Conservation (phyloP, 345 rosid species). For the Populus davidiana region DNA sequence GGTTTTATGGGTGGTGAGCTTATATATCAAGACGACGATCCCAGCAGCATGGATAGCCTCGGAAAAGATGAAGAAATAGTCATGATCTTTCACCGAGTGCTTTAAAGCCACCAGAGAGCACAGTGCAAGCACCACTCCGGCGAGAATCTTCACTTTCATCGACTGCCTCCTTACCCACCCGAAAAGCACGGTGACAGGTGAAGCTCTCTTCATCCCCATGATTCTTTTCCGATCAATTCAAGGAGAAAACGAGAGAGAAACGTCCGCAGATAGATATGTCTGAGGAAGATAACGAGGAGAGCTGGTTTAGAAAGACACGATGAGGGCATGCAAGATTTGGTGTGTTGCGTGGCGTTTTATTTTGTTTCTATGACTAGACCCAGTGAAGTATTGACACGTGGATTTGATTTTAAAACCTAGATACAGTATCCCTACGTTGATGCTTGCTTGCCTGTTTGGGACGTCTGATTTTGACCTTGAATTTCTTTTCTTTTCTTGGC, state of each 20-base stretch:
- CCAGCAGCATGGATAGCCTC: slow-evolving; percentile 65
- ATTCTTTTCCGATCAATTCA: neutral
- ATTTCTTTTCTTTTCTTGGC: no score
- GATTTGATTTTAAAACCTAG: neutral
- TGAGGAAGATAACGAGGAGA: neutral
- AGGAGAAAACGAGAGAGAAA: neutral
- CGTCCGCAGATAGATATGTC: neutral
- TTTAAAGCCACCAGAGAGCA: slow-evolving; percentile 38
- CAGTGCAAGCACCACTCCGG: slow-evolving; percentile 28
- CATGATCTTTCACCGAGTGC: slow-evolving; percentile 28
- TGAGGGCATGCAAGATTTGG: slow-evolving; percentile 38
- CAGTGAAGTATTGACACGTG: slow-evolving; percentile 18
- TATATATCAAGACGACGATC: slow-evolving; percentile 56
- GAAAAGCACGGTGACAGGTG: slow-evolving; percentile 34
- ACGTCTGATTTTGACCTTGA: neutral
- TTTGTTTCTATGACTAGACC: slow-evolving; percentile 5
- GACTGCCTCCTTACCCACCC: slow-evolving; percentile 53
- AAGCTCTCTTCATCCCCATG: slow-evolving; percentile 62
- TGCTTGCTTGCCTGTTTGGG: neutral
- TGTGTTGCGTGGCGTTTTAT: slow-evolving; percentile 25
- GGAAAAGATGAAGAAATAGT: slow-evolving; percentile 57
- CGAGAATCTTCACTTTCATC: slow-evolving; percentile 42
- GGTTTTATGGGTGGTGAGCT: slow-evolving; percentile 56
- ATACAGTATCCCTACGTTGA: neutral
- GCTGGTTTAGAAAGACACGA: slow-evolving; percentile 40